Base-by-base conservation (phyloP, 2,329 filamentous ascomycete genomes). In the Epicoccum nigrum region DNA sequence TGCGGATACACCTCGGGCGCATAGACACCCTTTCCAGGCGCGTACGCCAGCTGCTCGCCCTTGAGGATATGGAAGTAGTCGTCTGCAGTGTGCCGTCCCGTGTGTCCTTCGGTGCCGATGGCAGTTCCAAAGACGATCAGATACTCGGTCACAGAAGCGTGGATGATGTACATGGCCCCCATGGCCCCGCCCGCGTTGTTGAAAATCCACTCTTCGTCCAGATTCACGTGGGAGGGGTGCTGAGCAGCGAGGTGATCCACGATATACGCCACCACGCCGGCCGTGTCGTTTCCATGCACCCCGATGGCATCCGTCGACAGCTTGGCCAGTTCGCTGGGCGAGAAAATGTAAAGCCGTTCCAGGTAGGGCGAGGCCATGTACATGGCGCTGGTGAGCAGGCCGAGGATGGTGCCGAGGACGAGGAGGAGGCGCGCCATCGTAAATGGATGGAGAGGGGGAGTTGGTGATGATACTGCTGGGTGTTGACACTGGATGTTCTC, bases 51-150 rank as follows among this genome's bases (percentile, higher is more conserved):
- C 76, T 96, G 86, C 64, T 86, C 85, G 64, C 92, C 92, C 27
- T 80, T 79, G 25, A 96, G 81, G 79, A 96, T 96, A 80, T 92
- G 85, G 81, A 96, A 96, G 81, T 94, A 96, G 80, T 96, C 92
- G 76, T 96, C 89, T 13, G 91, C 91, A 11, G 90, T 93, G 81
- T 96, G 92, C 42, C 91, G 88, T 58, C 92, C 28, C 13, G 85
- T 85, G 80, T 96, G 91, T 55, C 92, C 92, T 76, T 95, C 91
- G 11, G 92, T 96, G 64, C 91, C 91, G 62, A 92, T 76, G 8
- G 89, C 82, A 1, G 89, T 90, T 0, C 65, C 65, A 43, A 68
- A 68, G 1, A 68, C 40, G 37, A 68, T 65, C 23, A 68, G 47
- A 20, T 68, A 68, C 54, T 96, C 92, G 16, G 91, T 95, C 55